Evolutionary conservation across 345 rosid genomes (phyloP), one percentile per base, ranked within the genome.

Genomic region (Populus euphratica): DNA sequence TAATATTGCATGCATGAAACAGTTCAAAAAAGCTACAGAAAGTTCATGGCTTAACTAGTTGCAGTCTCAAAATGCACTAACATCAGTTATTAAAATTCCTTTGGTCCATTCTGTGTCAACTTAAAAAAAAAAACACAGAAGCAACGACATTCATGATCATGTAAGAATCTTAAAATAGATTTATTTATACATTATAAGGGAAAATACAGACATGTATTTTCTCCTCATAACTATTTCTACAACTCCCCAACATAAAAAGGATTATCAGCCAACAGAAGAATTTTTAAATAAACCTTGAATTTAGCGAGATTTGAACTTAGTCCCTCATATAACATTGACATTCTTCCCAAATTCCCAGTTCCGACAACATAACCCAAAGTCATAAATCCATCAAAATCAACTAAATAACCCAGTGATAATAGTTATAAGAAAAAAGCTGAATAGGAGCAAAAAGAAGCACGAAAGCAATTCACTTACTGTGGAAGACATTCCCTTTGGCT

Each of bases 401-500:
- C 14, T 35, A 38, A 23, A 11, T 21, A 23, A 56, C 56, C 70
- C 31, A 29, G 36, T 29, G 72, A 47, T 14, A 14, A 35, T 38
- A 23, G 7, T 4, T 12, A 21, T 71, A n/a, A 72, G 5, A 12
- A 77, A 2, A 36, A 52, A 23, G 5, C 18, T n/a, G 39, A 3
- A 59, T 4, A 25, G 21, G 17, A 23, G 41, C 10, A 63, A 74
- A 43, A 23, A 39, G 9, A 64, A 63, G 4, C 20, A 43, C 17
- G 35, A 44, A 61, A 59, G 44, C 36, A 50, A 20, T 69, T 69
- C 35, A 81, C 91, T 83, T 87, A 90, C 92, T 21, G 70, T 66
- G 56, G 73, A n/a, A 67, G 77, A 61, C 62, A 77, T 65, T 71
- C 78, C 83, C 69, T 68, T 76, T 39, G 69, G 83, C 69, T 71